These are phyloP conservation scores for Neonectria hederae DNA, from an alignment of 2,329 filamentous ascomycete species.

Conservation along the genomic window DNA sequence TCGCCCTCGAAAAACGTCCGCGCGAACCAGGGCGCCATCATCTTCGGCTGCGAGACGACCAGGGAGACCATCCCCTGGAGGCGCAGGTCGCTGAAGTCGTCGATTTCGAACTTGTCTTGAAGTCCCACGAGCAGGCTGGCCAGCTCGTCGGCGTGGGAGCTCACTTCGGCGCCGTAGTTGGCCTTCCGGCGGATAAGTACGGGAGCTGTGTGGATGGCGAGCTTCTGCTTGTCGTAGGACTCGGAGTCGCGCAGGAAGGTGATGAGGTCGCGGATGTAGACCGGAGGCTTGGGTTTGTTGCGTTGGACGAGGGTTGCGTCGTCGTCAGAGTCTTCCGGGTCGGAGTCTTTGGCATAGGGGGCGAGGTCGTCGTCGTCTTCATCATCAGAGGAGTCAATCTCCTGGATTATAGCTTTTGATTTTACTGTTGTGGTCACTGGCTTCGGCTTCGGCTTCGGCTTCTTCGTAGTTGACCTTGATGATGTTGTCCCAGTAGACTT, in stretches of 20 bases:
- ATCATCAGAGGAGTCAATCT: constrained; percentile 68
- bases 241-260: constrained; percentile 81
- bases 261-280: constrained; percentile 90
- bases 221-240: constrained; percentile 82
- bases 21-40: constrained; percentile 86
- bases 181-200: constrained; percentile 87
- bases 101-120: constrained; percentile 85
- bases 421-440: constrained; percentile 42
- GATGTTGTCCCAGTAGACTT: constrained; percentile 7
- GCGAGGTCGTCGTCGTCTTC: constrained; percentile 74
- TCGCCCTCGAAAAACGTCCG: constrained; percentile 91
- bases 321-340: constrained; percentile 91
- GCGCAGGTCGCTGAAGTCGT: constrained; percentile 78
- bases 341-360: constrained; percentile 86
- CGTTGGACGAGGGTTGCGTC: constrained; percentile 88
- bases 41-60: constrained; percentile 76
- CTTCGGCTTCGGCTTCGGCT: constrained; percentile 44
- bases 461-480: constrained; percentile 29
- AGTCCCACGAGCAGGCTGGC: constrained; percentile 80
- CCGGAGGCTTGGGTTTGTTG: constrained; percentile 83
- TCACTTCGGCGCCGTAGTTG: constrained; percentile 87
- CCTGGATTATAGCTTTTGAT: constrained; percentile 67
- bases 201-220: constrained; percentile 81
- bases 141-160: constrained; percentile 83
- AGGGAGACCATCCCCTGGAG: constrained; percentile 85